Evolutionary conservation across 2,329 filamentous ascomycete species (phyloP).

Genomic region (Pleomassaria siparia): DNA sequence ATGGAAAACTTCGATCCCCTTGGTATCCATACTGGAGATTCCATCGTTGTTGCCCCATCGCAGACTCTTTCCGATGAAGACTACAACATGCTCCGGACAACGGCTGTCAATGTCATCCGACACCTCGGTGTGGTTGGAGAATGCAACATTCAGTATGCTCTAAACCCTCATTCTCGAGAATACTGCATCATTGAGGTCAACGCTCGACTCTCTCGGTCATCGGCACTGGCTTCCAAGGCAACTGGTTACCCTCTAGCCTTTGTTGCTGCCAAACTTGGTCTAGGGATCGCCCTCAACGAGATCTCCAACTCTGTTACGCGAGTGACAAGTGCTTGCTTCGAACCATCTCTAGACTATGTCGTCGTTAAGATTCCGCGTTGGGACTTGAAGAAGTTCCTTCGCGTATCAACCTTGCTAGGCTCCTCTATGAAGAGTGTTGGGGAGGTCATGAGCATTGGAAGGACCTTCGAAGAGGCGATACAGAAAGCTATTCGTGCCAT

Average conservation of each 20-base stretch:
- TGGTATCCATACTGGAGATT: slow-evolving; percentile 97
- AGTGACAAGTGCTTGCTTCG: slow-evolving; percentile 95
- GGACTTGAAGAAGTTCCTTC: slow-evolving; percentile 98
- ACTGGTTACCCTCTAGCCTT: slow-evolving; percentile 96
- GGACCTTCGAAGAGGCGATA: slow-evolving; percentile 96
- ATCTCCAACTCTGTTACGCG: slow-evolving; percentile 96
- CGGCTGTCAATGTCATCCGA: slow-evolving; percentile 94
- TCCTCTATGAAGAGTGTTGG: slow-evolving; percentile 99
- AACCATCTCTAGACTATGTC: slow-evolving; percentile 96
- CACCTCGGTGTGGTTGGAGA: slow-evolving; percentile 97
- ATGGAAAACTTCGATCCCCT: slow-evolving; percentile 99
- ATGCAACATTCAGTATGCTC: slow-evolving; percentile 97
- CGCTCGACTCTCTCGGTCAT: slow-evolving; percentile 91
- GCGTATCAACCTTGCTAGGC: slow-evolving; percentile 91
- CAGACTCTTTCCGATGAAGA: slow-evolving; percentile 97
- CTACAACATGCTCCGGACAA: slow-evolving; percentile 98
- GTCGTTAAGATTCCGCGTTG: slow-evolving; percentile 98
- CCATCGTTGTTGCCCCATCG: slow-evolving; percentile 95
- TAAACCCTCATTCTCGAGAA: slow-evolving; percentile 92
- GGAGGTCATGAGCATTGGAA: slow-evolving; percentile 97
- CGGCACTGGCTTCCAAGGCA: slow-evolving; percentile 92
- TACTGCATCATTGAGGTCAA: slow-evolving; percentile 99
- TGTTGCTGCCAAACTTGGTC: slow-evolving; percentile 92
- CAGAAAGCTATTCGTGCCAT: slow-evolving; percentile 97
- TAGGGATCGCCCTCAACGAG: slow-evolving; percentile 92